phyloP scores from a whole-genome alignment of 306 rosid species.

The Alnus rubra region DNA sequence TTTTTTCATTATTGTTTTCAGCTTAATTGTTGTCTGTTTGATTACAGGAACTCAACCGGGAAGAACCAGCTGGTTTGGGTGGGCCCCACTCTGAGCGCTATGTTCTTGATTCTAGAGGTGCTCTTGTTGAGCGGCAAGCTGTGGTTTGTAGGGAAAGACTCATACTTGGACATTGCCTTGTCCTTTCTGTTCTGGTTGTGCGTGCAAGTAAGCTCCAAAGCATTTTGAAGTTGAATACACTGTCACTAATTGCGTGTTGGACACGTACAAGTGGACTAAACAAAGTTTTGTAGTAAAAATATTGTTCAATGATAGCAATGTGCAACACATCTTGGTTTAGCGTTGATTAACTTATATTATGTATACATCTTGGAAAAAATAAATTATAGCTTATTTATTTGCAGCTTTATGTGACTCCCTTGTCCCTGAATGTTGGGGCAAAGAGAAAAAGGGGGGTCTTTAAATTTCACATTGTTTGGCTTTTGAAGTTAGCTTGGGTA shows the following conservation, averaged over 20 bases:
- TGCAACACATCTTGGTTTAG: no score
- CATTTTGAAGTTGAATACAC: slow-evolving; percentile 28
- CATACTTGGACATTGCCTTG: slow-evolving; percentile 87
- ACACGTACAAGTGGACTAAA: not conserved
- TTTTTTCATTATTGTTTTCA: not conserved
- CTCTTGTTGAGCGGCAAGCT: slow-evolving; percentile 88
- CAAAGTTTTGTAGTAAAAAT: not conserved
- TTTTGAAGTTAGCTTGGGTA: not conserved
- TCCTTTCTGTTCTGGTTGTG: slow-evolving; percentile 75
- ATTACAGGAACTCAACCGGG: slow-evolving; percentile 85
- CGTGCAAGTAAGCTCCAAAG: slow-evolving; percentile 59
- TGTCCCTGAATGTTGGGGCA: not conserved
- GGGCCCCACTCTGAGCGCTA: slow-evolving; percentile 83
- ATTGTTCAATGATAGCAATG: no score
- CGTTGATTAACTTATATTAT: not conserved
- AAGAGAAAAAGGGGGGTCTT: not conserved
- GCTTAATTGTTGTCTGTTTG: slow-evolving; percentile 21
- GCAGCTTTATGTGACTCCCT: not conserved
- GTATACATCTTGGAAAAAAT: not conserved
- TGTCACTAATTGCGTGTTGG: not conserved
- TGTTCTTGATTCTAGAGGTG: slow-evolving; percentile 93
- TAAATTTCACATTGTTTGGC: not conserved
- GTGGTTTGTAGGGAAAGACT: slow-evolving; percentile 94
- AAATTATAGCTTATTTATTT: not conserved
- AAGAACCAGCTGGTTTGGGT: slow-evolving; percentile 95